These are phyloP conservation scores for Arthrobotrys musiformis DNA, from an alignment of 2,329 filamentous ascomycete genomes.

Conservation along the genomic window DNA sequence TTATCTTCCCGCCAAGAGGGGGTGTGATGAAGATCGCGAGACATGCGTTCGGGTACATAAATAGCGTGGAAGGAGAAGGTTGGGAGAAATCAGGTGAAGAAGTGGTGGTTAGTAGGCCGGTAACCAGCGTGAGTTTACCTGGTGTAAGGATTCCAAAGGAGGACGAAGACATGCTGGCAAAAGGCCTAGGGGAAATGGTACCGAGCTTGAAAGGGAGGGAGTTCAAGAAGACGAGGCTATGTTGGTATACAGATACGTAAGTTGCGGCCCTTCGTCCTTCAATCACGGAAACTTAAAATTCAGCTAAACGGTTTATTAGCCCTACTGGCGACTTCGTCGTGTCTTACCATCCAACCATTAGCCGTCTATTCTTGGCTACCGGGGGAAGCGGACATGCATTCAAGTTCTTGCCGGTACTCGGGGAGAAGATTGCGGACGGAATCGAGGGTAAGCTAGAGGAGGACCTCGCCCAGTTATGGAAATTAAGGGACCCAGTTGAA, in stretches of 20 bases:
- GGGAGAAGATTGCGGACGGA: conserved; percentile 71
- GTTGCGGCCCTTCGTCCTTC: not conserved
- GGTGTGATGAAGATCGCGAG: conserved; percentile 75
- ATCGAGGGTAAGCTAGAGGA: conserved; percentile 64
- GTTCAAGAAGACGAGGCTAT: conserved; percentile 73
- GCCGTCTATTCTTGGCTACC: conserved; percentile 71
- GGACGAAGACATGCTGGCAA: conserved; percentile 71
- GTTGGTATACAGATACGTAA: conserved; percentile 79
- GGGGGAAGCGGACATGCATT: conserved; percentile 74
- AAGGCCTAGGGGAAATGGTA: conserved; percentile 71
- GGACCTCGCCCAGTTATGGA: conserved; percentile 73
- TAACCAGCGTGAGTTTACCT: conserved; percentile 67
- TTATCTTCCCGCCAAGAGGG: conserved; percentile 76
- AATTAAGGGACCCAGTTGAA: conserved; percentile 63
- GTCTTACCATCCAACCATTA: conserved; percentile 73
- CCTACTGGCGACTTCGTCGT: conserved; percentile 77
- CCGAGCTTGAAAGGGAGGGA: conserved; percentile 71
- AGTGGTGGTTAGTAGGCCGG: conserved; percentile 58
- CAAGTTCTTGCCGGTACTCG: conserved; percentile 76
- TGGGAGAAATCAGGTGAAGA: not conserved
- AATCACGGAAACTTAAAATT: not conserved
- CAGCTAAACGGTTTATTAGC: conserved; percentile 3
- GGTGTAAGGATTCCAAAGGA: conserved; percentile 69
- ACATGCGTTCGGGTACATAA: conserved; percentile 75
- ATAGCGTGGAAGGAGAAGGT: conserved; percentile 60